Conservation (phyloP, 2,329 filamentous ascomycete species). For the Beauveria sp. region DNA sequence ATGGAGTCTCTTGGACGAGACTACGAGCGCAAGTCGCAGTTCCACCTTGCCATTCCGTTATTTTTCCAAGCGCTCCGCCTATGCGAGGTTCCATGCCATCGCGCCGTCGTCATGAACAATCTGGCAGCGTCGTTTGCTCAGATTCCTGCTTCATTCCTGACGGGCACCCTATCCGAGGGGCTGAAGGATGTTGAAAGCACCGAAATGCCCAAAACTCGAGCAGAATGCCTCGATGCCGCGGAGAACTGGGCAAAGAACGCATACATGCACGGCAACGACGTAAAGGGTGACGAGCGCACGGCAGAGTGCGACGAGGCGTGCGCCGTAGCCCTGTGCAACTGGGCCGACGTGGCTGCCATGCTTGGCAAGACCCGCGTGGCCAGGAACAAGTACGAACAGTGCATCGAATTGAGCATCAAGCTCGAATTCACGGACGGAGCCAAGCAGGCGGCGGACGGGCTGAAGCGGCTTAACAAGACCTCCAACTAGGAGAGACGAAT, state of each 20-base stretch:
- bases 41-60: conserved; percentile 75
- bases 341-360: conserved; percentile 77
- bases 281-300: conserved; percentile 58
- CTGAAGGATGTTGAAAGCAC: conserved; percentile 22
- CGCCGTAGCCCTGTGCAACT: conserved; percentile 75
- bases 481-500: background rate
- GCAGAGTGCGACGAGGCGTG: conserved; percentile 80
- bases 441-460: conserved; percentile 42
- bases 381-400: conserved; percentile 59
- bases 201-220: conserved; percentile 38
- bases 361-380: conserved; percentile 59
- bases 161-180: conserved; percentile 20
- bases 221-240: conserved; percentile 60
- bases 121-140: conserved; percentile 66
- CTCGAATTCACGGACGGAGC: conserved; percentile 45
- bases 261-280: conserved; percentile 55
- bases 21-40: conserved; percentile 66
- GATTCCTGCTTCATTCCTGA: conserved; percentile 37
- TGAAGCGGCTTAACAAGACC: conserved; percentile 27
- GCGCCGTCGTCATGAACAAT: conserved; percentile 81
- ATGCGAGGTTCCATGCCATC: conserved; percentile 62
- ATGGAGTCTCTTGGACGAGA: conserved; percentile 69
- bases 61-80: conserved; percentile 78
- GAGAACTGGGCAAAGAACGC: conserved; percentile 75
- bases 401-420: conserved; percentile 51